Evolutionary conservation across 176 grass and related monocot species (phyloP).

Genomic region (Lolium multiflorum): DNA sequence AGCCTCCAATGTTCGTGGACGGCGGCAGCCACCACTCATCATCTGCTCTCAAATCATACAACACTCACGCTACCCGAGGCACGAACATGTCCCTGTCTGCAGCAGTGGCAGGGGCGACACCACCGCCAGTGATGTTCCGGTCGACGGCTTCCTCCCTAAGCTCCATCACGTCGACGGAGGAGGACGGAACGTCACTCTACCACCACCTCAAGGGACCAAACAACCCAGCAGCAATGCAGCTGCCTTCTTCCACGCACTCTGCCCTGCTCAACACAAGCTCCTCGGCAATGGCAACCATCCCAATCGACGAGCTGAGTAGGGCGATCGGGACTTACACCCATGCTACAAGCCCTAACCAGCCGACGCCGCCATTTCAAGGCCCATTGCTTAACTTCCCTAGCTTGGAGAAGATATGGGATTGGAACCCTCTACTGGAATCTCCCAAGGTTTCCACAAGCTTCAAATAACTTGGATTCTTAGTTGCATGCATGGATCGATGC

Average conservation of each 20-base stretch:
- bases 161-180: constrained; percentile 84
- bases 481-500: constrained; percentile 1
- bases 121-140: constrained; percentile 34
- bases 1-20: constrained; percentile 49
- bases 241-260: constrained; percentile 46
- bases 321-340: constrained; percentile 56
- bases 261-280: constrained; percentile 52
- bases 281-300: constrained; percentile 58
- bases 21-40: constrained; percentile 40
- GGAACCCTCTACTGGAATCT: constrained; percentile 68
- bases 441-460: constrained; percentile 77
- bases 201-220: constrained; percentile 51
- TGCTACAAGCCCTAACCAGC: constrained; percentile 47
- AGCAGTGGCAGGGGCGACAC: neutral
- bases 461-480: constrained; percentile 54
- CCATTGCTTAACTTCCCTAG: constrained; percentile 58
- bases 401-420: constrained; percentile 90
- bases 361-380: constrained; percentile 45
- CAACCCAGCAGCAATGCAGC: constrained; percentile 16
- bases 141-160: constrained; percentile 66
- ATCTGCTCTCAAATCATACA: constrained; percentile 43
- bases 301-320: constrained; percentile 79
- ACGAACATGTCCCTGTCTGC: constrained; percentile 1
- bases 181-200: constrained; percentile 65
- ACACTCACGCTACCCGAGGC: neutral